Base-by-base conservation (phyloP, 225 moss, liverwort and hornwort species). In the Antitrichia curtipendula region DNA sequence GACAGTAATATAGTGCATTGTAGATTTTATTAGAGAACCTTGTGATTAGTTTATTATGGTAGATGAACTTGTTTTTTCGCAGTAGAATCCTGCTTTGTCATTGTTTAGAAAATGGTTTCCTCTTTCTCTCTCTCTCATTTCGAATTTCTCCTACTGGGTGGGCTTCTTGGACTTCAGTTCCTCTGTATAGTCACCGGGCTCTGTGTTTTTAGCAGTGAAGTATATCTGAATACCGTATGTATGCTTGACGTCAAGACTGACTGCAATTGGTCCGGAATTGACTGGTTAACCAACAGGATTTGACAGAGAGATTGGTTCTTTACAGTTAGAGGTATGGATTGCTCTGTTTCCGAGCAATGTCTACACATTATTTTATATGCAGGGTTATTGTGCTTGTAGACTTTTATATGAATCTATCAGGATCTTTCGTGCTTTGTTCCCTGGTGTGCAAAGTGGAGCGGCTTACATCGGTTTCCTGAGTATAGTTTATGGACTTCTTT, bases 271-370 rank as follows among this genome's bases (percentile, higher is more conserved):
- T 22, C 50, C 82, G 84, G 75, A 82, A 81, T 87, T 58, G 84
- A 75, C 86, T 82, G 83, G 63, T 78, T 82, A 72, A 87, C 85
- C 50, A 50, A 74, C 95, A 98, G 98, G 97, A 47, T 95, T 98
- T 83, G 98, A 98, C 89, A 90, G 97, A 88, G 98, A 98, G 90
- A 98, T 98, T 85, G 98, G 95, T 81, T 89, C 98, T 32, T 93
- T 98, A 79, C 98, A 98, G 88, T 91, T 97, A 53, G 98, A 98
- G 95, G 98, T 96, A 91, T 83, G 87, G 86, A 85, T 23, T 65
- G n/a, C 74, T 89, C 70, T 75, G 47, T 54, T 61, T 74, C 82
- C 63, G 41, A 87, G 70, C 50, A 65, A 22, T 82, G 40, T 71
- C 13, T 81, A 63, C 36, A 53, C 53, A 56, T 80, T 54, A 31